Evolutionary conservation across 306 rosid genomes (phyloP), one percentile per base, ranked within the genome.

Genomic region (Ormosia semicastrata): DNA sequence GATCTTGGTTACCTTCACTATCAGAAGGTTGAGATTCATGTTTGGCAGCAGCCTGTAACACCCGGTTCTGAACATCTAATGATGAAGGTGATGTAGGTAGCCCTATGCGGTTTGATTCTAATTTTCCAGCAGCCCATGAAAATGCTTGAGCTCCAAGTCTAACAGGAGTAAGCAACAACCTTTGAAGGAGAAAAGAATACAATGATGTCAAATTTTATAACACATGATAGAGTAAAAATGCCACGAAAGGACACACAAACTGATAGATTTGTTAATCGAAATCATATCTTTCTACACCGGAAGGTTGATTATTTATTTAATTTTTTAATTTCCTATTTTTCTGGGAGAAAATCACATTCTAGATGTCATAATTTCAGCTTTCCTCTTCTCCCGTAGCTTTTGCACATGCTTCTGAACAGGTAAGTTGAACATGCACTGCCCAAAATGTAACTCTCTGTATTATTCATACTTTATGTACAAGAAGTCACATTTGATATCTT

Each of bases 11-110:
- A 18, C 86, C 85, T 82, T 89, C 94, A 10, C 81, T 75, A 49
- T 89, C 97, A 7, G 96, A 88, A 18, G 98, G 99, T 76, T 95
- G 93, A 76, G 98, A 93, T 89, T 93, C 94, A 79, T 95, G 99
- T 83, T 90, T 95, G 1, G 99, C 99, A 7, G 99, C 99, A 10
- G 98, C 98, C 86, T 95, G 99, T 83, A 93, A 83, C 11, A 95
- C 99, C 78, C 99, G 86, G 83, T 82, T 95, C 78, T 91, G 97
- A 76, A 93, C 99, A 87, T 89, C 98, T 30, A 83, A 67, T n/a
- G 99, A 95, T 17, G 98, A 95, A 40, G 99, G 99, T 52, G 99
- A 91, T 13, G 99, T 95, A 11, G 98, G 96, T 43, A 95, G 80
- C 59, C 99, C 99, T 40, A 87, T 54, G 75, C 97, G 77, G 44